Percentiles rank a stretch among this genome's conserved stretches.
These are phyloP conservation scores for Mrakia frigida DNA, from an alignment of 768 basidiomycete species.

Conservation along the genomic window DNA sequence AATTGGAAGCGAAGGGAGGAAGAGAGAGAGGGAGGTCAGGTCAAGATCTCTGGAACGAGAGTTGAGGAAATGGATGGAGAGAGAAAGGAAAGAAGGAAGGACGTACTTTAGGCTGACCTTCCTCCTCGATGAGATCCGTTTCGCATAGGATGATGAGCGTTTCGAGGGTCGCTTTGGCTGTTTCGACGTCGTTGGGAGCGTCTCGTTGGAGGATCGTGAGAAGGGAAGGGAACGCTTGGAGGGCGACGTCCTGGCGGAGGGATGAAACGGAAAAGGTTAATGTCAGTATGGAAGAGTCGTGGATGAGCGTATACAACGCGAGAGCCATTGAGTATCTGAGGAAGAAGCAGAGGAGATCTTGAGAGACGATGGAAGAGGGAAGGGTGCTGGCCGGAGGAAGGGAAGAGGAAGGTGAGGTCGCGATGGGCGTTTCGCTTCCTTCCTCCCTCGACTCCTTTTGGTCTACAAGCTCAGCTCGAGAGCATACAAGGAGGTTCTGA, in stretches of 20 bases:
- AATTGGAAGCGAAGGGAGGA: neutral
- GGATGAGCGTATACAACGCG: too few species aligned
- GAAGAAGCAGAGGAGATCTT: neutral
- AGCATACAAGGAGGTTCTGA: too few species aligned
- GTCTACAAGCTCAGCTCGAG: neutral
- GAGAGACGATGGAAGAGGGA: neutral
- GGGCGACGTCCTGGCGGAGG: slow-evolving; percentile 63
- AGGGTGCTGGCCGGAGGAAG: neutral
- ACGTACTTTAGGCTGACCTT: slow-evolving; percentile 11
- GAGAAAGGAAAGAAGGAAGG: too few species aligned
- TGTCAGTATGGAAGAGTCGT: neutral
- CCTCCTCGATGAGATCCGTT: slow-evolving; percentile 47
- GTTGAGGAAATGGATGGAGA: neutral
- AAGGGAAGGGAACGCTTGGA: slow-evolving; percentile 67
- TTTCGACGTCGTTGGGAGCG: slow-evolving; percentile 83
- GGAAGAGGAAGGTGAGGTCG: neutral
- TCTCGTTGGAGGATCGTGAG: slow-evolving; percentile 72
- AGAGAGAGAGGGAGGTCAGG: neutral
- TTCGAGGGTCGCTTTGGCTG: slow-evolving; percentile 86
- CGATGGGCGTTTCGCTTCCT: neutral
- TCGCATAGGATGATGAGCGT: slow-evolving; percentile 82
- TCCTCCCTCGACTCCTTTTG: neutral
- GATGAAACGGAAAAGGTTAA: too few species aligned
- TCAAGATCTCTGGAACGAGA: neutral
- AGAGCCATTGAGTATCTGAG: too few species aligned